Base-by-base conservation (phyloP, 495 filamentous ascomycete species). In the Xylaria cubensis region DNA sequence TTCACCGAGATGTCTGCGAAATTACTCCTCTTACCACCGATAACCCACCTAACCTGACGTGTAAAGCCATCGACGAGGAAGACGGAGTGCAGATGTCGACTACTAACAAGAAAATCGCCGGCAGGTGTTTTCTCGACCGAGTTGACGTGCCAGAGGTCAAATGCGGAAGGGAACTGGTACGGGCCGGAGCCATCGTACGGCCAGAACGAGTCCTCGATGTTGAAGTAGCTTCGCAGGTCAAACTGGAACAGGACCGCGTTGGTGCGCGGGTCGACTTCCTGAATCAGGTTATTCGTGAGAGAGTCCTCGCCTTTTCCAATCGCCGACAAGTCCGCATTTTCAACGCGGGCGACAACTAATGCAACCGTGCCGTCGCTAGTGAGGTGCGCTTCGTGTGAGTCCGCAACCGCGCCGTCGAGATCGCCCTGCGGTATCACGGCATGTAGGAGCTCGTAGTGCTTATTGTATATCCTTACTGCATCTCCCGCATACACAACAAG, bases 1-100 rank as follows among this genome's bases (percentile, higher is more conserved):
- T 82, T 84, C 26, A 80, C 72, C 0, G 83, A 85, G 3, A 78
- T 72, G 65, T 87, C 83, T 12, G 70, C 69, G 69, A 88, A 89
- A 19, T 82, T 77, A 59, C 85, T 86, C 7, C 78, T 51, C 36
- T 79, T 82, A 4, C 81, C 85, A 32, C 82, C 84, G 0, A 86
- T 73, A 3, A 77, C 79, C 86, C 85, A 86, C 26, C 81, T 73
- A 10, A 84, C 74, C 0, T 77, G 74, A 7, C 85, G 81, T 1
- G 76, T 76, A 13, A 73, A 72, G 56, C 77, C 77, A 56, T 82
- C 79, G 72, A 87, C 81, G 62, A 81, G 79, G 50, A 76, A 72
- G 67, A 83, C 56, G 26, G 78, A 73, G 73, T 78, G 78, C 12
- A 80, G 74, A 61, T 85, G 81, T 41, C 85, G 80, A 2, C 77